Evolutionary conservation across 1,284 basidiomycete species (phyloP).

Genomic region (Sanghuangporus weigelae): DNA sequence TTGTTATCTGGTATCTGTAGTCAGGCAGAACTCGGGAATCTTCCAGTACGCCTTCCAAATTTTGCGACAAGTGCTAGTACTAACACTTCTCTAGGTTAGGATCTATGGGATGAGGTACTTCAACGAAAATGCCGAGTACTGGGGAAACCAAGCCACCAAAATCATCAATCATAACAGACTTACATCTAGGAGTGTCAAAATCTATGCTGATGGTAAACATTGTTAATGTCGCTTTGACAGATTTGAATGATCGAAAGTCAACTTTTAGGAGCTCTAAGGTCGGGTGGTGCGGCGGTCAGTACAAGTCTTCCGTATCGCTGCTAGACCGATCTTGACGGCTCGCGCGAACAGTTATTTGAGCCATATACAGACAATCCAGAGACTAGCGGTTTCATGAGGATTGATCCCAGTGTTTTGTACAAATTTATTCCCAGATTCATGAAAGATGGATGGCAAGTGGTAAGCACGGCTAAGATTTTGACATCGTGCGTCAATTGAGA

Average conservation of each 20-base stretch:
- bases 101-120: constrained; percentile 72
- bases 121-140: constrained; percentile 67
- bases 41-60: constrained; percentile 48
- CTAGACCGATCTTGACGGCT: neutral
- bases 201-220: constrained; percentile 75
- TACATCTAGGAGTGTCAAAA: constrained; percentile 78
- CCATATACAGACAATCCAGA: constrained; percentile 80
- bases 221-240: neutral
- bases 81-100: constrained; percentile 43
- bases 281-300: constrained; percentile 82
- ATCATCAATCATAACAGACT: constrained; percentile 59
- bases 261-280: constrained; percentile 75
- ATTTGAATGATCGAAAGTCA: constrained; percentile 11
- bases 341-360: constrained; percentile 48
- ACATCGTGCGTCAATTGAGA: constrained; percentile 7
- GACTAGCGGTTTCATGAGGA: constrained; percentile 75
- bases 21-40: constrained; percentile 49
- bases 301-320: constrained; percentile 10
- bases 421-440: constrained; percentile 66
- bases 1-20: constrained; percentile 30
- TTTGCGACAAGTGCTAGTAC: neutral
- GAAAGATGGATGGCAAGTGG: constrained; percentile 76
- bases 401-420: constrained; percentile 56
- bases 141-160: constrained; percentile 61
- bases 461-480: constrained; percentile 34